These are phyloP conservation scores for Spongiforma sp. DNA, from an alignment of 1,284 basidiomycete genomes.

Conservation along the genomic window DNA sequence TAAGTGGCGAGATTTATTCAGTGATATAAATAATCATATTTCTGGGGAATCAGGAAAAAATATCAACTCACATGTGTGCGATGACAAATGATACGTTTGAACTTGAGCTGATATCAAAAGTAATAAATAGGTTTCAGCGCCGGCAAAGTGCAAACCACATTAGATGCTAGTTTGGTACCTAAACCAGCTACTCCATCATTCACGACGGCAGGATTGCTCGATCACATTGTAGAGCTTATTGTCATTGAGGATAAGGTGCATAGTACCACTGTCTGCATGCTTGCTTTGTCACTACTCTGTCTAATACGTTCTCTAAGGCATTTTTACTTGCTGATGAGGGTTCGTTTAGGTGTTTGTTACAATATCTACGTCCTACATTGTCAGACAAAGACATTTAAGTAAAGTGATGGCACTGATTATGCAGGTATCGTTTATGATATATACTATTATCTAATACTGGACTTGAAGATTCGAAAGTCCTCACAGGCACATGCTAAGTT, in stretches of 20 bases:
- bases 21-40: neutral
- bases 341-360: neutral
- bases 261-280: neutral
- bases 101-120: neutral
- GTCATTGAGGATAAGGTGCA: neutral
- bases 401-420: neutral
- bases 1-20: neutral
- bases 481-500: neutral
- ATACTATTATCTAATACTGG: too few species aligned
- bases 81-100: neutral
- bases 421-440: neutral
- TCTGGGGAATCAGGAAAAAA: neutral
- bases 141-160: neutral
- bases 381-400: neutral
- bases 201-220: neutral
- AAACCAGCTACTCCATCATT: neutral
- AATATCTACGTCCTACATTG: neutral
- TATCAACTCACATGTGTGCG: neutral
- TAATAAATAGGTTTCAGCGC: neutral
- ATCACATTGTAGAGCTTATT: neutral
- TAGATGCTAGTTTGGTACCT: neutral
- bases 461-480: neutral
- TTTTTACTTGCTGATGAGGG: neutral
- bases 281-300: neutral
- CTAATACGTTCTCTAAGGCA: neutral